Conservation (phyloP, 805 yeast species). For the Ogataea nonfermentans region DNA sequence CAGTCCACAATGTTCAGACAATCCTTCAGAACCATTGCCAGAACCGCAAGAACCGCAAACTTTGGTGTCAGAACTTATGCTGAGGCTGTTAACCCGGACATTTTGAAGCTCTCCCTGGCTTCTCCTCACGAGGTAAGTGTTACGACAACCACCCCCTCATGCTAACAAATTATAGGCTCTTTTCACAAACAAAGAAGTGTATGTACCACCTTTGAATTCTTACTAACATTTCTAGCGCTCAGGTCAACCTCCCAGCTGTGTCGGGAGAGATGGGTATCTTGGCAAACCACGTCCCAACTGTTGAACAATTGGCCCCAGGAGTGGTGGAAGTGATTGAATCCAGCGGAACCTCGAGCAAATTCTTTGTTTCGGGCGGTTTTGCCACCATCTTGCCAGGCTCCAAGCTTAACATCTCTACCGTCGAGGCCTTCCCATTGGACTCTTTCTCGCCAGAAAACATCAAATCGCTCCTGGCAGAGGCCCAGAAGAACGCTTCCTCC, state of each 20-base stretch:
- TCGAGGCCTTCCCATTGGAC: conserved; percentile 92
- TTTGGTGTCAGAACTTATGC: conserved; percentile 82
- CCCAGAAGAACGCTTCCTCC: conserved; percentile 84
- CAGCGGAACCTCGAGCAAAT: conserved; percentile 68
- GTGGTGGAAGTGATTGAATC: conserved; percentile 86
- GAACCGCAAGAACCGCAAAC: conserved; percentile 56
- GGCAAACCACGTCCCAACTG: conserved; percentile 96
- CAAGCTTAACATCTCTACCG: conserved; percentile 82
- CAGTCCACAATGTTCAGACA: conserved; percentile 55
- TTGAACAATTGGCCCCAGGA: conserved; percentile 96
- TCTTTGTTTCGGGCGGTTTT: conserved; percentile 93
- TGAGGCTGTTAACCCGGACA: conserved; percentile 62
- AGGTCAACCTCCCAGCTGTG: conserved; percentile 94
- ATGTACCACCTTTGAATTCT: conserved; percentile 15
- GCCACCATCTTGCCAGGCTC: conserved; percentile 96
- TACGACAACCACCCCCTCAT: conserved; percentile 4
- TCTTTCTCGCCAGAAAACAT: conserved; percentile 79
- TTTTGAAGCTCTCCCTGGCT: conserved; percentile 83
- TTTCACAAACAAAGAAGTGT: conserved; percentile 34
- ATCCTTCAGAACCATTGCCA: conserved; percentile 58
- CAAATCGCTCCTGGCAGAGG: conserved; percentile 82
- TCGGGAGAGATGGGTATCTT: conserved; percentile 96
- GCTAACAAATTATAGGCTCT: conserved; percentile 25
- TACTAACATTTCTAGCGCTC: conserved; percentile 37
- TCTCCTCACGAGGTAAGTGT: conserved; percentile 69